Conservation (phyloP, 352 stramenopile species). For the Phytopythium montanum region DNA sequence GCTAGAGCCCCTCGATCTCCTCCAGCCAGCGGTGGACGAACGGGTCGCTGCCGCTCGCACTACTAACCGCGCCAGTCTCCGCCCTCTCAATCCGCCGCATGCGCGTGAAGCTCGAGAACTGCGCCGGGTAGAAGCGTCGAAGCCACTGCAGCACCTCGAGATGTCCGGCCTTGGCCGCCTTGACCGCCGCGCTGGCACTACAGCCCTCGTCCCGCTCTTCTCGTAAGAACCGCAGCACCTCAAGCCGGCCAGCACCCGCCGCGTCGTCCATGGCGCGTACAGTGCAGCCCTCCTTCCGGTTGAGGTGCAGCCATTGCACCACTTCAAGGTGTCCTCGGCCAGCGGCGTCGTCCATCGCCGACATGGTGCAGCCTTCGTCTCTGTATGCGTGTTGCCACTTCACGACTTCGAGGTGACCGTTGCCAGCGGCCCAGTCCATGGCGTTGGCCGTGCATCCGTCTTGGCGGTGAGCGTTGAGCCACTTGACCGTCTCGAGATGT, state of each 20-base stretch:
- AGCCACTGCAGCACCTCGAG: constrained; percentile 16
- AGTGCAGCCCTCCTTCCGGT: constrained; percentile 16
- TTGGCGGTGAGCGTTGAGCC: constrained; percentile 7
- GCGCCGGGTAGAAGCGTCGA: neutral
- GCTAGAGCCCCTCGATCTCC: neutral
- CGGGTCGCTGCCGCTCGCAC: constrained; percentile 3
- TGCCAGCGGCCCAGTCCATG: constrained; percentile 10
- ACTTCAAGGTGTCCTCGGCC: neutral
- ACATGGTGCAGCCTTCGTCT: constrained; percentile 14
- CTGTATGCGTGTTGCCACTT: constrained; percentile 12
- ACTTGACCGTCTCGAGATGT: constrained; percentile 13
- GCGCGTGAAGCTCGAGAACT: constrained; percentile 7
- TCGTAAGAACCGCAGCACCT: constrained; percentile 11
- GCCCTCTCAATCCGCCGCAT: neutral
- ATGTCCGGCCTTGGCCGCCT: constrained; percentile 9
- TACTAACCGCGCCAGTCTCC: neutral
- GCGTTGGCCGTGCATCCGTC: constrained; percentile 11
- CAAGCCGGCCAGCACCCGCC: constrained; percentile 7
- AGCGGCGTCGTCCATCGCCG: constrained; percentile 15
- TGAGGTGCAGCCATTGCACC: constrained; percentile 7
- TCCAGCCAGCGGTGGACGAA: constrained; percentile 4
- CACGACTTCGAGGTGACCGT: constrained; percentile 8
- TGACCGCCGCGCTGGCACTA: constrained; percentile 6
- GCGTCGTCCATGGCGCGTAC: constrained; percentile 22
- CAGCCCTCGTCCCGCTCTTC: constrained; percentile 7